phyloP scores from a whole-genome alignment of 2,329 filamentous ascomycete genomes.

The Ascosphaera acerosa region DNA sequence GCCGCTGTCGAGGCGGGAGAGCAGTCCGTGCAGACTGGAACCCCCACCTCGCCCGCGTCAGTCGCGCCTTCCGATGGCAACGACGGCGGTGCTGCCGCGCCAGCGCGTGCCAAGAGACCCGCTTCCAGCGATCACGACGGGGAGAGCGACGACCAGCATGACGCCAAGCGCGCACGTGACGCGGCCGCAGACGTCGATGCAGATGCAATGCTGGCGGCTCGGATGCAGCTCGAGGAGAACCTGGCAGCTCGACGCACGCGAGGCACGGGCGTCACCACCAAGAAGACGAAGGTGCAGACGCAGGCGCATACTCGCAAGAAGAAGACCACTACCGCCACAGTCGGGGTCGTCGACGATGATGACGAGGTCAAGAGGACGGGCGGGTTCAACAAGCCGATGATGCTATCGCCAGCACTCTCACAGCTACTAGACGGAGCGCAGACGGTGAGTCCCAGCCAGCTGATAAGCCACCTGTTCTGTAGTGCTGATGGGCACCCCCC shows the following conservation, averaged over 20 bases:
- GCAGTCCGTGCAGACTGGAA: conserved; percentile 7
- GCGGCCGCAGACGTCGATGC: conserved; percentile 45
- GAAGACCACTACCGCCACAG: conserved; percentile 21
- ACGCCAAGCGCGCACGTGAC: conserved; percentile 38
- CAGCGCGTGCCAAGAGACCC: neutral
- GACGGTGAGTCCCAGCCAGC: conserved; percentile 17
- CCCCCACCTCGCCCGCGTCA: no score
- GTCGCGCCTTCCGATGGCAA: conserved; percentile 8
- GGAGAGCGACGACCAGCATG: conserved; percentile 15
- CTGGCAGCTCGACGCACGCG: conserved; percentile 48
- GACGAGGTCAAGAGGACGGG: conserved; percentile 49
- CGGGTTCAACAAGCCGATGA: conserved; percentile 48
- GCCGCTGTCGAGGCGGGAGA: conserved; percentile 28
- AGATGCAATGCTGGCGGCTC: conserved; percentile 67
- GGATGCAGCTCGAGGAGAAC: conserved; percentile 84
- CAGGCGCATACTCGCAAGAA: no score
- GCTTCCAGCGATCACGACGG: neutral
- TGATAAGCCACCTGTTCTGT: neutral
- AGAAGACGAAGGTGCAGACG: conserved; percentile 40
- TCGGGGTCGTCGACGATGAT: conserved; percentile 47
- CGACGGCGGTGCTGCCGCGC: conserved; percentile 8
- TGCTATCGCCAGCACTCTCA: conserved; percentile 20
- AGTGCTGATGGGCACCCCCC: conserved; percentile 8
- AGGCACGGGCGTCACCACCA: conserved; percentile 35
- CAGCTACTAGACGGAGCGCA: conserved; percentile 20